phyloP scores from a whole-genome alignment of 768 basidiomycete species.

The Hydnomerulius pinastri region DNA sequence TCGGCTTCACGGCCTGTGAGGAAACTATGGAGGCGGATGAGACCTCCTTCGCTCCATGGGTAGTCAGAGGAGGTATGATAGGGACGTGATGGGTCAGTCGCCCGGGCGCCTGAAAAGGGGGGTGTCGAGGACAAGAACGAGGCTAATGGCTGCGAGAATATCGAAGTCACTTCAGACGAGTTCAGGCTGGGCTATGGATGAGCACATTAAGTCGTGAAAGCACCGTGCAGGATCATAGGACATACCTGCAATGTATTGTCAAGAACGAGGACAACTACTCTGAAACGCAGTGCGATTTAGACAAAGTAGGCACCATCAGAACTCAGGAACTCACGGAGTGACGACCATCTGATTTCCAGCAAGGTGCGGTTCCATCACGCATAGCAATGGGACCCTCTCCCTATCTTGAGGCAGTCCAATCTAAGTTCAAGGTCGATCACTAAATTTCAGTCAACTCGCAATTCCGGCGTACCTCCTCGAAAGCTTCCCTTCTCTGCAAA shows the following conservation, averaged over 20 bases:
- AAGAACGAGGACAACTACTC: constrained; percentile 83
- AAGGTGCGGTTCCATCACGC: constrained; percentile 77
- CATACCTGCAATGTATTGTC: constrained; percentile 72
- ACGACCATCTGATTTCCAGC: constrained; percentile 74
- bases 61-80: constrained; percentile 70
- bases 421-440: constrained; percentile 38
- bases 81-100: constrained; percentile 44
- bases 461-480: constrained; percentile 68
- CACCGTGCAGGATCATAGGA: constrained; percentile 11
- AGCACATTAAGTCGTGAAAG: background rate
- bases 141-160: constrained; percentile 84
- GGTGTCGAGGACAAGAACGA: constrained; percentile 68
- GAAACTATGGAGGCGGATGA: constrained; percentile 69
- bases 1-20: constrained; percentile 83
- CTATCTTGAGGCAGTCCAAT: constrained; percentile 80
- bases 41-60: constrained; percentile 41
- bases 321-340: constrained; percentile 69
- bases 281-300: constrained; percentile 26
- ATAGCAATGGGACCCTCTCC: constrained; percentile 70
- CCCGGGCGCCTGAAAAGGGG: constrained; percentile 58
- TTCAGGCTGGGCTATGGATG: constrained; percentile 72
- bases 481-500: constrained; percentile 79
- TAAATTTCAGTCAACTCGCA: background rate
- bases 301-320: background rate
- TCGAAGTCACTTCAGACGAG: constrained; percentile 69